Evolutionary conservation across 2,329 filamentous ascomycete genomes (phyloP), one percentile per base, ranked within the genome.

Genomic region (Conoideocrella luteorostrata): DNA sequence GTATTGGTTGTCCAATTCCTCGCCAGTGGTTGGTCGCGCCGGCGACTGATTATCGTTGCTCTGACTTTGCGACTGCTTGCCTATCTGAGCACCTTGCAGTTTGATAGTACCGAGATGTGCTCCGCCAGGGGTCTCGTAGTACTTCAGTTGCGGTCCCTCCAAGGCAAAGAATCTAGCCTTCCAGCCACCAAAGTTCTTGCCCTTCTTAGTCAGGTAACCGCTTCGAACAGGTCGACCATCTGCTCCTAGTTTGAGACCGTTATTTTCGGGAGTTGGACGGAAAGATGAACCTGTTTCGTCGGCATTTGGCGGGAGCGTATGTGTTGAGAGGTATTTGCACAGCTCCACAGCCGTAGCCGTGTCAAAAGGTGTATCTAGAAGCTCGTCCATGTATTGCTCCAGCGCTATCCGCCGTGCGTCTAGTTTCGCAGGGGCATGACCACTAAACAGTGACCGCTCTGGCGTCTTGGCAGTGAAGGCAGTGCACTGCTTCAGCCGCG

Each of bases 131-230:
- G 85, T 80, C 64, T 98, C 93, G 56, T 87, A 97, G 61, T 98
- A 98, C 56, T 86, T 89, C 55, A 98, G 45, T 23, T 41, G 41
- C n/a, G 76, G 75, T 0, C 77, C 75, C 41, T 80, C 75, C 11
- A 80, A 68, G 18, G 79, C 66, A 56, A 82, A 83, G 57, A 79
- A 82, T 26, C 79, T 69, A 10, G 89, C 90, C 66, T 98, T 98
- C 93, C 93, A 98, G 39, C 93, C 93, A 41, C 93, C 93, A 67
- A 98, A 98, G 58, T 97, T 97, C 72, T 98, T 98, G 39, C 93
- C 93, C 53, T 87, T 80, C 69, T 98, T 98, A 2, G 93, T 97
- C 39, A 98, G 70, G 63, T 97, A 98, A 7, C 93, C 93, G 58
- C 83, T 90, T 58, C 88, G 88, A 47, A 82, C 74, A 7, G 84